Conservation (phyloP, 2,329 filamentous ascomycete species). For the Fusarium avenaceum region DNA sequence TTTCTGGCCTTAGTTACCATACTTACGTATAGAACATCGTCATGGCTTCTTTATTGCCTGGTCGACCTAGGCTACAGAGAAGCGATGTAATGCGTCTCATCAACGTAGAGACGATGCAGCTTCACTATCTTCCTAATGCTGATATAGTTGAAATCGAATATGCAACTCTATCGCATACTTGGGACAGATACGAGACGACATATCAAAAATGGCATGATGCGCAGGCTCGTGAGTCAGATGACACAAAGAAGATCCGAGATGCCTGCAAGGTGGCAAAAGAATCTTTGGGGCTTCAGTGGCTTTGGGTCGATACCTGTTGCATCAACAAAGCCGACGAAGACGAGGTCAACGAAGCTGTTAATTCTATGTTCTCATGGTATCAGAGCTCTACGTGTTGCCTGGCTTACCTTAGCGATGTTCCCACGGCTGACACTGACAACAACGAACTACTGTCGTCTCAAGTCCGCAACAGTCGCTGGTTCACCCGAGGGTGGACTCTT, state of each 20-base stretch:
- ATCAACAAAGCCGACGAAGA: neutral
- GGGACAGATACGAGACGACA: neutral
- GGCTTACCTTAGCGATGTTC: slow-evolving; percentile 36
- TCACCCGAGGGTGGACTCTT: slow-evolving; percentile 36
- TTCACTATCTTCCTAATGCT: neutral
- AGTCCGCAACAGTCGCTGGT: neutral
- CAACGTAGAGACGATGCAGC: neutral
- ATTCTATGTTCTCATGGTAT: neutral
- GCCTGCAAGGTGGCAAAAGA: neutral
- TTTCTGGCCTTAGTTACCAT: neutral
- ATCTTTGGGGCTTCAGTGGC: neutral
- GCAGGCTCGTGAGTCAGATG: neutral
- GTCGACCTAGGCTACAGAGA: too few species aligned
- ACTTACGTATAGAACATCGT: too few species aligned
- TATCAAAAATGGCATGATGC: neutral
- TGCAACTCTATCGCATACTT: neutral
- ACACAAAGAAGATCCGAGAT: neutral
- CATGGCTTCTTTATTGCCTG: too few species aligned
- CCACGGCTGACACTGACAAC: slow-evolving; percentile 48
- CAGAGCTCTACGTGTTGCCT: neutral
- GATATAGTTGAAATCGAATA: neutral
- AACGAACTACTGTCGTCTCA: slow-evolving; percentile 13
- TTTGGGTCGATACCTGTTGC: slow-evolving; percentile 4
- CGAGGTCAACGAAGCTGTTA: neutral
- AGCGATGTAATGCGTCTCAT: neutral